These are phyloP conservation scores for Apophysomyces trapeziformis DNA, from an alignment of 371 early-diverging fungal genomes.

Conservation along the genomic window DNA sequence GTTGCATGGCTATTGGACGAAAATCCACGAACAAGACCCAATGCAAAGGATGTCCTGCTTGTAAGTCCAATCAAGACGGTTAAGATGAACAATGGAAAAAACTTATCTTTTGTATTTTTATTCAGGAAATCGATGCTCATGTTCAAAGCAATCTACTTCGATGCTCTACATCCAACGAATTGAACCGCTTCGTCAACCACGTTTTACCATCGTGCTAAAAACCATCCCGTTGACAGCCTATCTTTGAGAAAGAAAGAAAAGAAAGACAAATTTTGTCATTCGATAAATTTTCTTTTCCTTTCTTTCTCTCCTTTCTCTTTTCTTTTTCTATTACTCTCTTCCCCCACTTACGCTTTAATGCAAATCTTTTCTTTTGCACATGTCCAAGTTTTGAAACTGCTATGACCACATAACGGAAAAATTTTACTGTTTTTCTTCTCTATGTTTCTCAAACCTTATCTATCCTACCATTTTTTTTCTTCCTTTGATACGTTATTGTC, in stretches of 20 bases:
- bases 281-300: neutral
- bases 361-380: conserved; percentile 1
- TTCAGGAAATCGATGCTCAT: conserved; percentile 48
- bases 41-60: conserved; percentile 46
- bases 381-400: conserved; percentile 5
- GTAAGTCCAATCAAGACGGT: conserved; percentile 17
- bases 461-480: conserved; percentile 1
- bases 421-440: neutral
- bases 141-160: conserved; percentile 42
- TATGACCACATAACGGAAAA: too few relatives aligned
- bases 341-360: neutral
- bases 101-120: conserved; percentile 6
- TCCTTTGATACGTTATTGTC: neutral
- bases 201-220: conserved; percentile 36
- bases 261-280: neutral
- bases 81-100: neutral
- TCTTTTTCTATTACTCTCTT: neutral
- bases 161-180: conserved; percentile 36
- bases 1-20: conserved; percentile 56
- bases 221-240: neutral
- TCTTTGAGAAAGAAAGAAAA: neutral
- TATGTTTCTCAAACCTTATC: neutral
- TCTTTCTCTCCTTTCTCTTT: neutral
- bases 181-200: conserved; percentile 45
- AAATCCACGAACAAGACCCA: conserved; percentile 40